Conservation (phyloP, 2,329 filamentous ascomycete genomes). For the Colletotrichum destructivum region DNA sequence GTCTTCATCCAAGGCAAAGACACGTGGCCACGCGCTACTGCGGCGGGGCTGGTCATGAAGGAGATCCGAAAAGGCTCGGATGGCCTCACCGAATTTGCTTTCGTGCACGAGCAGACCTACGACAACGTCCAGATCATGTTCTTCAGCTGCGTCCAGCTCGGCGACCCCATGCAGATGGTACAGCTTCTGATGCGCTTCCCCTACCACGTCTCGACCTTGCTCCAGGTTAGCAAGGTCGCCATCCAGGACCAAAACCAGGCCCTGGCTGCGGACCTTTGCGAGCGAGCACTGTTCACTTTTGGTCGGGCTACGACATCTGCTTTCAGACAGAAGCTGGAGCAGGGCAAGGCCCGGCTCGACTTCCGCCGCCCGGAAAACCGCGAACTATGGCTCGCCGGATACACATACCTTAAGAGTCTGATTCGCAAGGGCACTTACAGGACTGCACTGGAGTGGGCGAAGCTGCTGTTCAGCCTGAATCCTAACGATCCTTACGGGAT, state of each 20-base stretch:
- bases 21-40: constrained; percentile 85
- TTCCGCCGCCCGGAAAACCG: constrained; percentile 89
- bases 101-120: constrained; percentile 82
- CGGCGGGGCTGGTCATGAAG: constrained; percentile 89
- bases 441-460: constrained; percentile 94
- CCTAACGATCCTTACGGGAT: constrained; percentile 87
- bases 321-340: constrained; percentile 82
- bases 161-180: constrained; percentile 86
- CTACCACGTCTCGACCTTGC: constrained; percentile 93
- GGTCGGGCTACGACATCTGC: constrained; percentile 89
- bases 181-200: constrained; percentile 73
- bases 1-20: constrained; percentile 90
- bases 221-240: constrained; percentile 93
- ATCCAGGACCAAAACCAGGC: constrained; percentile 93
- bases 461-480: constrained; percentile 83
- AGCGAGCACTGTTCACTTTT: constrained; percentile 93
- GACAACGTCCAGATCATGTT: constrained; percentile 83
- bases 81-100: constrained; percentile 81
- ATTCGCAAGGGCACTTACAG: constrained; percentile 93
- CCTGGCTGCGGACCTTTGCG: constrained; percentile 87
- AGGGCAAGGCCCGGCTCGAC: constrained; percentile 85
- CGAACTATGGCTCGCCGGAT: constrained; percentile 91
- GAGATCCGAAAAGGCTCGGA: constrained; percentile 58
- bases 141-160: constrained; percentile 84
- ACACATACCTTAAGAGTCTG: constrained; percentile 89